Percentiles rank a stretch among this genome's conserved stretches.
These are phyloP conservation scores for Fusarium mangiferae DNA, from an alignment of 2,329 filamentous ascomycete species.

Conservation along the genomic window DNA sequence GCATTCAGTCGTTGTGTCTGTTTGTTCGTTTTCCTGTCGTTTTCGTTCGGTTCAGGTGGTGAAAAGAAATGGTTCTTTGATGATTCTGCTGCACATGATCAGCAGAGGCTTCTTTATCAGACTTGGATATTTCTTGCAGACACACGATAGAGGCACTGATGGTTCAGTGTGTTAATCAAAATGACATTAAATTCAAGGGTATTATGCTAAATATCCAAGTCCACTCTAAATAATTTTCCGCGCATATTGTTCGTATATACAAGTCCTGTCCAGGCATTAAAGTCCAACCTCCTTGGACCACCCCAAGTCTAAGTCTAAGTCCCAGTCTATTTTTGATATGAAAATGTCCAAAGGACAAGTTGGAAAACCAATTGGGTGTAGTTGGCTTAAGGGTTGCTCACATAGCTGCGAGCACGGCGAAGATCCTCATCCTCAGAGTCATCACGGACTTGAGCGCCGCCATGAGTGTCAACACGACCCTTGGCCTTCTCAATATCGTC, in stretches of 20 bases:
- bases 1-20: not conserved
- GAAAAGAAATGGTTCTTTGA: slow-evolving; percentile 6
- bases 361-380: not conserved
- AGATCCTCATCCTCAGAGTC: slow-evolving; percentile 52
- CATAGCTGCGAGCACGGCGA: slow-evolving; percentile 57
- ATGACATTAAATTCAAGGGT: slow-evolving; percentile 32
- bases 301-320: slow-evolving; percentile 14
- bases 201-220: slow-evolving; percentile 40
- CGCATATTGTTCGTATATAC: slow-evolving; percentile 15
- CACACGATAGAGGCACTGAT: slow-evolving; percentile 8
- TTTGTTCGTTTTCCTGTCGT: not conserved
- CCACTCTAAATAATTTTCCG: slow-evolving; percentile 7
- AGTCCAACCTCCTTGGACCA: not conserved
- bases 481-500: slow-evolving; percentile 54
- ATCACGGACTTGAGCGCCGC: slow-evolving; percentile 44
- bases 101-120: not conserved
- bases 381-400: slow-evolving; percentile 55
- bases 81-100: slow-evolving; percentile 18
- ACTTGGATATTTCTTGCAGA: slow-evolving; percentile 11
- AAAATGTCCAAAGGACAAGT: not conserved
- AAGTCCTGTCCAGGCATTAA: slow-evolving; percentile 23
- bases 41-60: not conserved
- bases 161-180: slow-evolving; percentile 5
- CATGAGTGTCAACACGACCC: slow-evolving; percentile 27
- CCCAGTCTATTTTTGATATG: slow-evolving; percentile 4